phyloP scores from a whole-genome alignment of 139 green algal species.

The Chlorella sp. region DNA sequence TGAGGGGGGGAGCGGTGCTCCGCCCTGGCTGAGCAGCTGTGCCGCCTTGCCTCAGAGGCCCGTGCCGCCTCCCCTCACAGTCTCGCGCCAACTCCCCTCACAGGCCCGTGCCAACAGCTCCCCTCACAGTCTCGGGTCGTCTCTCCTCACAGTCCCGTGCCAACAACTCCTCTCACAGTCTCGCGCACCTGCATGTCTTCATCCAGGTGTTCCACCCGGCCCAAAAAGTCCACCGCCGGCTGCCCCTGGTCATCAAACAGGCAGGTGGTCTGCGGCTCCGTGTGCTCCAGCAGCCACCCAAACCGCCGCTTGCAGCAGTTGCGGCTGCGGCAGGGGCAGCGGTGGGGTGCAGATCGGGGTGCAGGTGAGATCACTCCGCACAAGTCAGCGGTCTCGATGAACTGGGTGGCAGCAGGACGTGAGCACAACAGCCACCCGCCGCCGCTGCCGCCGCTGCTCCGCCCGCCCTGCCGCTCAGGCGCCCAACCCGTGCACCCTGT shows the following conservation, averaged over 20 bases:
- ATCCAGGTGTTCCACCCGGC: constrained; percentile 18
- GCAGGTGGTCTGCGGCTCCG: constrained; percentile 26
- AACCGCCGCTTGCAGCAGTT: constrained; percentile 28
- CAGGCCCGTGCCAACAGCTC: too few relatives aligned
- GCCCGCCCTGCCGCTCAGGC: not conserved
- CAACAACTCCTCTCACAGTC: not conserved
- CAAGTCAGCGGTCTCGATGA: too few relatives aligned
- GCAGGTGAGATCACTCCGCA: too few relatives aligned
- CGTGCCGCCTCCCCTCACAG: too few relatives aligned
- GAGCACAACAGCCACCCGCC: not conserved
- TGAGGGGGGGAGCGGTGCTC: not conserved
- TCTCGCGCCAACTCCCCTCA: not conserved
- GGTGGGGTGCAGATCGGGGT: too few relatives aligned
- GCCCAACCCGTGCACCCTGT: too few relatives aligned
- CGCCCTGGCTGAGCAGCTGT: too few relatives aligned
- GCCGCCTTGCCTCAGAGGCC: too few relatives aligned
- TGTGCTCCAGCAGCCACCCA: constrained; percentile 34
- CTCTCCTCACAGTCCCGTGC: not conserved
- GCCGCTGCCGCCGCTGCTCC: not conserved
- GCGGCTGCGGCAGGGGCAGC: not conserved
- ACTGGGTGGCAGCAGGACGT: not conserved
- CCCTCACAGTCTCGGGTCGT: too few relatives aligned
- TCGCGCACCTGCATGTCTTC: constrained; percentile 21
- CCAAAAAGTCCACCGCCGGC: constrained; percentile 22
- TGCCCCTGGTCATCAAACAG: constrained; percentile 31